These are phyloP conservation scores for Colletotrichum tofieldiae DNA, from an alignment of 2,329 filamentous ascomycete genomes.

Conservation along the genomic window DNA sequence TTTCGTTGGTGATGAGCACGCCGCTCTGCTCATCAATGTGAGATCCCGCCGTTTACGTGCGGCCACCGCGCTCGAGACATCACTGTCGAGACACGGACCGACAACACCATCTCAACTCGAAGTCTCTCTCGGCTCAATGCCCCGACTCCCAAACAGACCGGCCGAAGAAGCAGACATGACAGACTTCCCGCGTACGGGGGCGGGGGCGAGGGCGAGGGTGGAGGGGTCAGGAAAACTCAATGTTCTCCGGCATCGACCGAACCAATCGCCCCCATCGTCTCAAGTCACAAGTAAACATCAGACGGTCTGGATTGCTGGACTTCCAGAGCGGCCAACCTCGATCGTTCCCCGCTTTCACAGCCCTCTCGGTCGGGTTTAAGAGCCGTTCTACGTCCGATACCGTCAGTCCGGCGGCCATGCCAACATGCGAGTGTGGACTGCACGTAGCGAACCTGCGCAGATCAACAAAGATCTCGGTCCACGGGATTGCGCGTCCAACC, in stretches of 20 bases:
- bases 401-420: constrained; percentile 3
- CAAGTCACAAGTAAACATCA: constrained; percentile 23
- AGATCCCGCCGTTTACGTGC: too few species aligned
- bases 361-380: constrained; percentile 26
- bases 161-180: neutral
- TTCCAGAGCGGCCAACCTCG: constrained; percentile 15
- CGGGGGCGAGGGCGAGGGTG: neutral
- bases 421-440: constrained; percentile 20
- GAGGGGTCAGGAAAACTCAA: constrained; percentile 19
- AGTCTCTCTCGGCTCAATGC: neutral
- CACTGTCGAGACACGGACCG: neutral
- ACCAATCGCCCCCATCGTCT: constrained; percentile 22
- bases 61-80: neutral
- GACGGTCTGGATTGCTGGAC: constrained; percentile 32
- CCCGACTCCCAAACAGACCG: neutral
- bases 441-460: neutral
- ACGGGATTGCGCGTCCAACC: constrained; percentile 32
- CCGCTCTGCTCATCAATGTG: neutral
- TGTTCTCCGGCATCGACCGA: constrained; percentile 15
- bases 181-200: constrained; percentile 8
- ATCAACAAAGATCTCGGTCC: constrained; percentile 24
- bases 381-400: constrained; percentile 14
- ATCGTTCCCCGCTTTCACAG: constrained; percentile 30
- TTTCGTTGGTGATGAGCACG: neutral
- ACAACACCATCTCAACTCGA: neutral